Evolutionary conservation across 2,329 filamentous ascomycete genomes (phyloP).

Genomic region (Ophiosphaerella narmari): DNA sequence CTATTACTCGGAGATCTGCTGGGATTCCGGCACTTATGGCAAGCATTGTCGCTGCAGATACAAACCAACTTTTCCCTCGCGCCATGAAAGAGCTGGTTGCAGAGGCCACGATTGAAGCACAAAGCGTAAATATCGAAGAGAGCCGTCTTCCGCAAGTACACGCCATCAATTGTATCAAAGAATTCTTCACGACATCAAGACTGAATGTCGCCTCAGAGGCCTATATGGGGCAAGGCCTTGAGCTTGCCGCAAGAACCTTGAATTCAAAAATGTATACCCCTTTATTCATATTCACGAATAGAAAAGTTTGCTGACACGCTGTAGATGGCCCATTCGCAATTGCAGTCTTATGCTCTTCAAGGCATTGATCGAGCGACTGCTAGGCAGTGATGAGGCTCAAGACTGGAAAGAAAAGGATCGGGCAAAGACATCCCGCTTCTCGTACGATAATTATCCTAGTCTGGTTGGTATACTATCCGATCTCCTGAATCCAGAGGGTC

Average conservation of each 20-base stretch:
- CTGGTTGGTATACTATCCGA: slow-evolving; percentile 67
- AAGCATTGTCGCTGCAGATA: slow-evolving; percentile 73
- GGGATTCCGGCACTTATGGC: slow-evolving; percentile 87
- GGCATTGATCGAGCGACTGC: slow-evolving; percentile 77
- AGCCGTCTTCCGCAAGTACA: slow-evolving; percentile 84
- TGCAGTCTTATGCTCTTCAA: slow-evolving; percentile 88
- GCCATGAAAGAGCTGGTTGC: slow-evolving; percentile 66
- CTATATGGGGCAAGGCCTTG: slow-evolving; percentile 73
- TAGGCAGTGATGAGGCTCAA: slow-evolving; percentile 70
- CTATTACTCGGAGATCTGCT: slow-evolving; percentile 84
- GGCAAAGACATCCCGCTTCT: slow-evolving; percentile 59
- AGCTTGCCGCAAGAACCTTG: slow-evolving; percentile 79
- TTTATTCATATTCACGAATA: neutral
- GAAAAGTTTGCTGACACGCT: slow-evolving; percentile 6
- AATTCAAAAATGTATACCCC: slow-evolving; percentile 71
- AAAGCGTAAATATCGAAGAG: slow-evolving; percentile 58
- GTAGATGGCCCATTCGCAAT: slow-evolving; percentile 89
- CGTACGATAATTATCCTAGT: slow-evolving; percentile 70
- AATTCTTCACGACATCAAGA: slow-evolving; percentile 83
- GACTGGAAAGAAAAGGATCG: slow-evolving; percentile 60
- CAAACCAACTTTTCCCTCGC: slow-evolving; percentile 63
- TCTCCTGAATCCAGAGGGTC: slow-evolving; percentile 55
- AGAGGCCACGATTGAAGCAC: slow-evolving; percentile 62
- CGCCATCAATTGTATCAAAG: slow-evolving; percentile 89
- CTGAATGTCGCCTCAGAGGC: slow-evolving; percentile 74